Conservation (phyloP, 2,329 filamentous ascomycete genomes). For the Aspergillus caelatus region DNA sequence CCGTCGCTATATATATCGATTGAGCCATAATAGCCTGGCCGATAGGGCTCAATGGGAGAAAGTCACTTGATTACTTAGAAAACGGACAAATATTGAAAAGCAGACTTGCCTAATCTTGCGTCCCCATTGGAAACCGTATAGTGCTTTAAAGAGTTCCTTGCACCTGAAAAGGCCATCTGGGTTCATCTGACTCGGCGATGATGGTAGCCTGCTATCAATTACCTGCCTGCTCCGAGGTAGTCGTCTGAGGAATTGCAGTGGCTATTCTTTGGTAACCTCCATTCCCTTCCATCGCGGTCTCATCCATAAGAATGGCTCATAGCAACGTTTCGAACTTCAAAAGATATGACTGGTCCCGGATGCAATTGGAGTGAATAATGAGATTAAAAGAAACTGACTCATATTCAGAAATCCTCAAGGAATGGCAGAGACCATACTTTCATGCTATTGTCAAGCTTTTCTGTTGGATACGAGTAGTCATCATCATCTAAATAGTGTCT, state of each 20-base stretch:
- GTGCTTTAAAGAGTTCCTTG: neutral
- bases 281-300: neutral
- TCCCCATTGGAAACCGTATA: neutral
- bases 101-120: neutral
- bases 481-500: constrained; percentile 29
- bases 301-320: neutral
- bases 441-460: constrained; percentile 39
- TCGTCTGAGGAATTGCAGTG: neutral
- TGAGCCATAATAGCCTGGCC: neutral
- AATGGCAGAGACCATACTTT: constrained; percentile 45
- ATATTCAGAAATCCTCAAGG: constrained; percentile 5
- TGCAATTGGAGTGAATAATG: neutral
- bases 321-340: neutral
- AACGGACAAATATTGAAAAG: neutral
- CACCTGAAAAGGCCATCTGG: neutral
- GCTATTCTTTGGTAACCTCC: neutral
- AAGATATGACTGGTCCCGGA: neutral
- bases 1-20: neutral
- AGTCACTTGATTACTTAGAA: neutral
- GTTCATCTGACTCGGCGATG: neutral
- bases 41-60: neutral
- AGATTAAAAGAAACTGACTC: neutral
- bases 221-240: neutral
- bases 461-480: neutral
- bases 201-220: neutral